Evolutionary conservation across 2,329 filamentous ascomycete genomes (phyloP), one percentile per base, ranked within the genome.

Genomic region (Colletotrichum camelliae): DNA sequence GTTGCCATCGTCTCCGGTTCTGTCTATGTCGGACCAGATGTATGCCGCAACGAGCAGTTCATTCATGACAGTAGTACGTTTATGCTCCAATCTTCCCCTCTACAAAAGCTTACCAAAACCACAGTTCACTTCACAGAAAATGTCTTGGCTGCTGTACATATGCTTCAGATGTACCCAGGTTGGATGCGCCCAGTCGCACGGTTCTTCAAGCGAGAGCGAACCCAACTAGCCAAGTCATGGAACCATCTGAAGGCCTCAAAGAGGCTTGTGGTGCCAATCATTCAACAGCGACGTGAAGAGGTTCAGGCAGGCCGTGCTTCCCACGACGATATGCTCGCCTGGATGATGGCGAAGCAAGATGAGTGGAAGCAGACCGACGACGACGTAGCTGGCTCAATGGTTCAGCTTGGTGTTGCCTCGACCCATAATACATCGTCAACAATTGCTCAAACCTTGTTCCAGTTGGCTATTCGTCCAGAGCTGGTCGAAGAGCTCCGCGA

Each of bases 381-480:
- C 72, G 80, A 83, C 29, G 77, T 87, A n/a, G 83, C 86, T 7
- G 80, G 80, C 21, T 79, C 86, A 16, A 83, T 88, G 79, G 82
- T 88, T 16, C 78, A 81, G 0, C 78, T 89, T 5, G 85, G 83
- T 55, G 86, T 88, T 62, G 87, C 87, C 0, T 84, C 88, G 5
- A 89, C 89, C 31, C 86, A 89, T 75, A 88, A 87, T 1, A 89
- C 87, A 1, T 84, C 85, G 4, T 80, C 86, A 57, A 82, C 86
- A 0, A 77, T 84, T n/a, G 29, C 69, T 18, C 69, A 15, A 29
- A 84, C 85, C 18, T 83, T 92, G 58, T 90, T 88, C 79, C 87
- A 89, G 77, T 81, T 92, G 3, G 86, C 85, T 0, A 83, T 86
- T 37, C 80, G 84, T 67, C 89, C 88, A 1, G 86, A 91, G 61